Evolutionary conservation across 2,329 filamentous ascomycete genomes (phyloP), one percentile per base, ranked within the genome.

Genomic region (Dothistroma septosporum): DNA sequence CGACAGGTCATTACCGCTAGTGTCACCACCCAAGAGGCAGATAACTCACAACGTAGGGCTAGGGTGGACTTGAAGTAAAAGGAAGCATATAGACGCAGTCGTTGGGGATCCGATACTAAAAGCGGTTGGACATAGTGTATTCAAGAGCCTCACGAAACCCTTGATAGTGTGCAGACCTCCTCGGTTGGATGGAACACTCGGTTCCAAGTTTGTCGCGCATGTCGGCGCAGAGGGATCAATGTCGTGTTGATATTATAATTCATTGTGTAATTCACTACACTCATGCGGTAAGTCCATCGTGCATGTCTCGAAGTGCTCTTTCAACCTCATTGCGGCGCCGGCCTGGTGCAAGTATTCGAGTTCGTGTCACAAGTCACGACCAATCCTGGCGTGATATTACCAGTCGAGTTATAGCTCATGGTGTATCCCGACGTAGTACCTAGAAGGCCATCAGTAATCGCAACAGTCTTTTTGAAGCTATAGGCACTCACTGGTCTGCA

Each of bases 11-110:
- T 97, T 71, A 88, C 91, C 46, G 87, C 86, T 64, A 87, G 84
- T 72, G 96, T 97, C 78, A 97, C 91, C 68, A 92, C 89, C 61
- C 96, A 96, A 83, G 91, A 96, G 79, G 89, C 88, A 46, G n/a
- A n/a, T n/a, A n/a, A n/a, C n/a, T n/a, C n/a, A 28, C 3, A 28
- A 6, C 6, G 24, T 6, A 28, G 24, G 6, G 24, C 24, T 28
- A 6, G 24, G 6, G 24, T 28, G 24, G 24, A 28, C 2, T 28
- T 2, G 24, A 28, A 28, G 24, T 28, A 6, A 28, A 28, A 28
- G 6, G 24, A 28, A 28, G 24, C 24, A 28, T 28, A 28, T 28
- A 2, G 24, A 6, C 24, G 24, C 24, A 28, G 24, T 28, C 24
- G 24, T 28, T 28, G 24, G 24, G 24, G 24, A n/a, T 28, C 24